A percentile compares a stretch with the other conserved stretches of the same genome.
phyloP scores from a whole-genome alignment of 176 grass and related monocot genomes.

The bread wheat (Triticum aestivum) region DNA sequence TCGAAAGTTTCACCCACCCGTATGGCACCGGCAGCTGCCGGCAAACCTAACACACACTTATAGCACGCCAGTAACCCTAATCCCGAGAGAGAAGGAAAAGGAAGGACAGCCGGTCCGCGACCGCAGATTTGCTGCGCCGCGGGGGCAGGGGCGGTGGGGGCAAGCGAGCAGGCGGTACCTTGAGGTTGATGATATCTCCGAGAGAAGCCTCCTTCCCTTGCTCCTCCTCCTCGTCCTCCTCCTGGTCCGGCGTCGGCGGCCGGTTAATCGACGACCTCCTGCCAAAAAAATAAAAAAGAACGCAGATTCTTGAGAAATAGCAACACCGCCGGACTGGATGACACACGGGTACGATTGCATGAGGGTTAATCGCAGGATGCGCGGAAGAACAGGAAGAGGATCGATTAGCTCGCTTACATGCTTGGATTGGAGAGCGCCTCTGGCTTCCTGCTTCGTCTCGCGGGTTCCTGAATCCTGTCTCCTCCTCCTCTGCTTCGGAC shows the following conservation, averaged over 20 bases:
- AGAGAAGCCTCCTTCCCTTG: slow-evolving; percentile 68
- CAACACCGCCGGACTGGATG: neutral
- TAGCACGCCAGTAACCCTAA: neutral
- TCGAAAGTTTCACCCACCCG: neutral
- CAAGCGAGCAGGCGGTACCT: slow-evolving; percentile 38
- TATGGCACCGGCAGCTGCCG: neutral
- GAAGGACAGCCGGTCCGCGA: too few species aligned
- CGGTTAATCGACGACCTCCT: slow-evolving; percentile 97
- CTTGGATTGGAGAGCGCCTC: slow-evolving; percentile 10
- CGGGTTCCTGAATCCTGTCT: neutral
- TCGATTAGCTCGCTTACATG: slow-evolving; percentile 42
- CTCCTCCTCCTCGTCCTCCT: slow-evolving; percentile 64
- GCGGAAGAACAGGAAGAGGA: neutral
- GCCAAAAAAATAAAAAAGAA: neutral
- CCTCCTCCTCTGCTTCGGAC: neutral
- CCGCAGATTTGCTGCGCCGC: neutral
- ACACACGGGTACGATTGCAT: neutral
- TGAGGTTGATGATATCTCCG: slow-evolving; percentile 87
- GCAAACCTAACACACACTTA: neutral
- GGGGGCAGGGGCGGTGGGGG: neutral
- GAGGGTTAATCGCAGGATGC: neutral
- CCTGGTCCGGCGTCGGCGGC: slow-evolving; percentile 74
- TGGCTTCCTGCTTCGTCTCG: slow-evolving; percentile 14
- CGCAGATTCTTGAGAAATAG: neutral
- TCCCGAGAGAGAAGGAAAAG: neutral